Conservation (phyloP, 352 stramenopile species). For the Phytophthora pisi region DNA sequence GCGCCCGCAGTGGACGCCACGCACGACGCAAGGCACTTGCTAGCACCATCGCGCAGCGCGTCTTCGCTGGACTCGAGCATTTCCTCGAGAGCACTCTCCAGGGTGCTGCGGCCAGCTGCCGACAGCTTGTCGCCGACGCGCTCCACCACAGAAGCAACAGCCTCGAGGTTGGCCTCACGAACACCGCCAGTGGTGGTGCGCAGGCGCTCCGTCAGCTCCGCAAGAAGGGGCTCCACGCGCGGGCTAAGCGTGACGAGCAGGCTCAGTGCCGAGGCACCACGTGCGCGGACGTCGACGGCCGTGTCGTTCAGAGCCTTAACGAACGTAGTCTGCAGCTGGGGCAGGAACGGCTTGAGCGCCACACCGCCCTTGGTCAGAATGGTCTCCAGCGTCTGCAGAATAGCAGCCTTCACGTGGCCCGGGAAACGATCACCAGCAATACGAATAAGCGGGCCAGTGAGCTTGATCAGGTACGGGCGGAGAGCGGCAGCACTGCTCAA, state of each 20-base stretch:
- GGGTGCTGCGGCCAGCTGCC: constrained; percentile 38
- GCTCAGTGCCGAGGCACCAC: constrained; percentile 92
- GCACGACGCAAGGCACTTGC: constrained; percentile 67
- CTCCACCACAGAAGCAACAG: constrained; percentile 67
- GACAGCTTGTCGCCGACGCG: constrained; percentile 79
- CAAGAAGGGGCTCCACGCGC: constrained; percentile 95
- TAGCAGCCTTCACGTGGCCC: constrained; percentile 97
- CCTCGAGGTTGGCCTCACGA: constrained; percentile 80
- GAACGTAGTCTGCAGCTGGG: constrained; percentile 99
- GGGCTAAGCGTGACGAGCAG: constrained; percentile 95
- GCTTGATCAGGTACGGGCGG: constrained; percentile 98
- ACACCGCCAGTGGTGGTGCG: constrained; percentile 67
- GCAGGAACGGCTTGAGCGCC: constrained; percentile 98
- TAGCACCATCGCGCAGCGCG: constrained; percentile 61
- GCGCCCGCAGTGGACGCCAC: constrained; percentile 56
- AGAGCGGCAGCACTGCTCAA: constrained; percentile 89
- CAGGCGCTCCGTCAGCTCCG: constrained; percentile 92
- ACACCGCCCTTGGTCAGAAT: constrained; percentile 97
- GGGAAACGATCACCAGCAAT: constrained; percentile 99
- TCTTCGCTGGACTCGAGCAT: constrained; percentile 74
- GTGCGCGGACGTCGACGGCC: constrained; percentile 91
- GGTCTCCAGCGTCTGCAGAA: constrained; percentile 96
- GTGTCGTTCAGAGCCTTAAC: constrained; percentile 99
- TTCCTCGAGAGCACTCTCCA: constrained; percentile 73
- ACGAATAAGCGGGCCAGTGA: constrained; percentile 97